A percentile compares a stretch with the other conserved stretches of the same genome.
Evolutionary conservation across 2,329 filamentous ascomycete genomes (phyloP).

Genomic region (Hypoxylon sp.): DNA sequence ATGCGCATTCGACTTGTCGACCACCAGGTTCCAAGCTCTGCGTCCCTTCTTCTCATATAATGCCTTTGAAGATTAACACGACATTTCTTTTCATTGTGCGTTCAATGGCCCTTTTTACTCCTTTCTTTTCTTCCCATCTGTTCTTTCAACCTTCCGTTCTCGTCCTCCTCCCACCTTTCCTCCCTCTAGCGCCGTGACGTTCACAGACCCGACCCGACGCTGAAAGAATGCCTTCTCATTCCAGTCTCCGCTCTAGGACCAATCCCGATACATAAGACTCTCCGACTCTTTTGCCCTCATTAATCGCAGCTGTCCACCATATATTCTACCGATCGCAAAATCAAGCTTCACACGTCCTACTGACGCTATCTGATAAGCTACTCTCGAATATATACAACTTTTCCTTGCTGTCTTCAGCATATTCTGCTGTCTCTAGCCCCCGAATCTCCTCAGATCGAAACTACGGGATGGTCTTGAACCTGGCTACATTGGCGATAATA

Average conservation of each 20-base stretch:
- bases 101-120: not conserved
- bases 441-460: no score
- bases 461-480: no score
- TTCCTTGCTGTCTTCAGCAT: no score
- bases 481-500: no score
- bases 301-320: not conserved
- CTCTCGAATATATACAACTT: no score
- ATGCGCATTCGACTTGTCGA: constrained; percentile 9
- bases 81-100: constrained; percentile 21
- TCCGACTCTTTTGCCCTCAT: constrained; percentile 7
- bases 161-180: constrained; percentile 15
- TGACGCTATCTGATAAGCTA: no score
- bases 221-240: constrained; percentile 46
- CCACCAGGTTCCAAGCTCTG: constrained; percentile 27
- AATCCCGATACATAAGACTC: constrained; percentile 40
- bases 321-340: not conserved
- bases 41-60: constrained; percentile 34
- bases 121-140: constrained; percentile 3
- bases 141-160: constrained; percentile 36
- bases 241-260: constrained; percentile 34
- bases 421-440: no score
- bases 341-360: not conserved
- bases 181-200: constrained; percentile 24
- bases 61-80: constrained; percentile 11
- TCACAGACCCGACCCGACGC: constrained; percentile 30